These are phyloP conservation scores for Rhizophora apiculata DNA, from an alignment of 345 rosid species.

Conservation along the genomic window DNA sequence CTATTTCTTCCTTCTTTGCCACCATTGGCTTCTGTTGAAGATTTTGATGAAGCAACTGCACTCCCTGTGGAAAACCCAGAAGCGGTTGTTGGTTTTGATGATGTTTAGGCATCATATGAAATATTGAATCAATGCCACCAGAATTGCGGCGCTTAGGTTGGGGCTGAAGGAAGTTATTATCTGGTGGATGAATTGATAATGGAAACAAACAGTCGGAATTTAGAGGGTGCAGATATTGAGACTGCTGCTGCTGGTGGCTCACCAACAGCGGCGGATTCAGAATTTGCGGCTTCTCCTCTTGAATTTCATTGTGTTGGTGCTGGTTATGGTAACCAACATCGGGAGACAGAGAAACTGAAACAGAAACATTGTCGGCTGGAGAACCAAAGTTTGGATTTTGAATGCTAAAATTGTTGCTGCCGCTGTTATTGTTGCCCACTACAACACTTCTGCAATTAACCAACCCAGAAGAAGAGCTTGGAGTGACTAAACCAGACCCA, in stretches of 20 bases:
- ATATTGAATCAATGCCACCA: constrained; percentile 29
- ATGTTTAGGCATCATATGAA: constrained; percentile 25
- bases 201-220: constrained; percentile 33
- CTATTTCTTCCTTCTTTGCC: constrained; percentile 29
- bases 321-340: constrained; percentile 28
- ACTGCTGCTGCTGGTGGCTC: constrained; percentile 35
- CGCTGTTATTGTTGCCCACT: constrained; percentile 14
- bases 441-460: constrained; percentile 25
- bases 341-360: constrained; percentile 23
- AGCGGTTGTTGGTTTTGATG: constrained; percentile 30
- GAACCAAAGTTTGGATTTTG: constrained; percentile 31
- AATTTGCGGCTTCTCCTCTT: constrained; percentile 41
- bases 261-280: constrained; percentile 28
- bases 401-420: constrained; percentile 12
- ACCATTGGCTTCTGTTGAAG: constrained; percentile 30
- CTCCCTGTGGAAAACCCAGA: constrained; percentile 35
- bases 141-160: constrained; percentile 43
- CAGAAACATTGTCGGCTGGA: constrained; percentile 16
- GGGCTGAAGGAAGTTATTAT: constrained; percentile 35
- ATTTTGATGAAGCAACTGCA: constrained; percentile 37
- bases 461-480: constrained; percentile 26
- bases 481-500: constrained; percentile 22
- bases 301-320: constrained; percentile 28
- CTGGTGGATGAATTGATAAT: constrained; percentile 22
- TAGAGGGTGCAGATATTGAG: constrained; percentile 24